Evolutionary conservation across 2,329 filamentous ascomycete genomes (phyloP).

Genomic region (Apiospora phragmitis): DNA sequence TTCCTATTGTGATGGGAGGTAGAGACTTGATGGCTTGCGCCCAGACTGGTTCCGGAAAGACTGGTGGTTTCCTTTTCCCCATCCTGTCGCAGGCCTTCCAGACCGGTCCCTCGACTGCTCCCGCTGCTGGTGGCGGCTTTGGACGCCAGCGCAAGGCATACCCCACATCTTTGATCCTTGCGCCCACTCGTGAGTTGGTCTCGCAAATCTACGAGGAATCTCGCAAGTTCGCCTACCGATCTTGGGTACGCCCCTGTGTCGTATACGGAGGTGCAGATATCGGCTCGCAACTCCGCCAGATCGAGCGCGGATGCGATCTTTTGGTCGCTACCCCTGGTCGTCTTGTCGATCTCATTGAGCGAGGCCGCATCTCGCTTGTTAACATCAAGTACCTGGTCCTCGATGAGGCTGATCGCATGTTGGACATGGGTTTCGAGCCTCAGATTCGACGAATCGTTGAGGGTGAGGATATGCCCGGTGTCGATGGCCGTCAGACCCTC

Average conservation of each 20-base stretch:
- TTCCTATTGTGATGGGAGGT: slow-evolving; percentile 96
- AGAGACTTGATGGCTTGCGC: slow-evolving; percentile 99
- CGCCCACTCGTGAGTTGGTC: slow-evolving; percentile 95
- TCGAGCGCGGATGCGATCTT: slow-evolving; percentile 95
- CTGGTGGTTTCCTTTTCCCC: slow-evolving; percentile 98
- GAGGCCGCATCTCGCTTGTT: slow-evolving; percentile 93
- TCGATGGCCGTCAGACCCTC: slow-evolving; percentile 87
- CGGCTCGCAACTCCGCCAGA: slow-evolving; percentile 95
- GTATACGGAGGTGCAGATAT: slow-evolving; percentile 99
- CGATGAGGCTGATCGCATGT: slow-evolving; percentile 99
- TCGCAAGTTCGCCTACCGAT: slow-evolving; percentile 97
- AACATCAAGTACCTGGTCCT: slow-evolving; percentile 99
- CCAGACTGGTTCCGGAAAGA: slow-evolving; percentile 99
- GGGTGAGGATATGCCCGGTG: slow-evolving; percentile 93
- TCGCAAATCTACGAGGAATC: slow-evolving; percentile 98
- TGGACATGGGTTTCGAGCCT: slow-evolving; percentile 99
- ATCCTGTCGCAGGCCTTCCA: slow-evolving; percentile 97
- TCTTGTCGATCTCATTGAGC: slow-evolving; percentile 96
- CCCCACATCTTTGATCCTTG: slow-evolving; percentile 92
- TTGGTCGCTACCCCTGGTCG: slow-evolving; percentile 96
- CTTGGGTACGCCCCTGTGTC: slow-evolving; percentile 97
- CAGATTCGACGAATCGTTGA: slow-evolving; percentile 99
- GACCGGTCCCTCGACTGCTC: slow-evolving; percentile 75
- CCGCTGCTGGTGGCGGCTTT: slow-evolving; percentile 67
- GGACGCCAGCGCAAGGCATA: slow-evolving; percentile 97